Percentiles rank a stretch among this genome's conserved stretches.
Conservation (phyloP, 345 rosid species). For the Nephelium lappaceum region DNA sequence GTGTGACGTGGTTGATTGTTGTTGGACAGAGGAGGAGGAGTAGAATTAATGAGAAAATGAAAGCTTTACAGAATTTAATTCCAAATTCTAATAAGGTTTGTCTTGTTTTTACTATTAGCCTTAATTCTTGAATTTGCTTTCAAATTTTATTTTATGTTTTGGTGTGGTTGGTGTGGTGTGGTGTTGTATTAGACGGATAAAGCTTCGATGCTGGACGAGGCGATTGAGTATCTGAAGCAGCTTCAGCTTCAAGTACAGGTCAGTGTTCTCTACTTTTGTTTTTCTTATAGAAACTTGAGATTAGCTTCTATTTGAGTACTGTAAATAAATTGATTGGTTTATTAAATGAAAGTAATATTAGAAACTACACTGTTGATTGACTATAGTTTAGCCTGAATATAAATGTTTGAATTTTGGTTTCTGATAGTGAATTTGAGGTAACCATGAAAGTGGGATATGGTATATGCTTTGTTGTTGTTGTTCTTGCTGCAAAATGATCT, state of each 20-base stretch:
- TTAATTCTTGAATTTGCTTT: background rate
- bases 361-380: background rate
- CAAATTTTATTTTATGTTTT: background rate
- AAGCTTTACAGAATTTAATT: conserved; percentile 71
- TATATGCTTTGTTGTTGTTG: background rate
- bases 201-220: conserved; percentile 91
- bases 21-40: conserved; percentile 66
- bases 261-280: conserved; percentile 3
- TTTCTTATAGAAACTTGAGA: background rate
- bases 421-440: background rate
- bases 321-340: no score
- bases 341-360: no score
- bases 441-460: background rate
- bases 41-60: conserved; percentile 84
- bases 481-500: background rate
- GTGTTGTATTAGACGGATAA: conserved; percentile 59
- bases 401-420: background rate
- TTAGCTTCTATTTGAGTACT: background rate
- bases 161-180: background rate
- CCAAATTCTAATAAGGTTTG: conserved; percentile 77
- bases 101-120: background rate
- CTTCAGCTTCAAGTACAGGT: conserved; percentile 92
- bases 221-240: conserved; percentile 79
- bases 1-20: conserved; percentile 14
- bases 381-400: background rate